Base-by-base conservation (phyloP, 768 basidiomycete genomes). In the Termitomyces sp. region DNA sequence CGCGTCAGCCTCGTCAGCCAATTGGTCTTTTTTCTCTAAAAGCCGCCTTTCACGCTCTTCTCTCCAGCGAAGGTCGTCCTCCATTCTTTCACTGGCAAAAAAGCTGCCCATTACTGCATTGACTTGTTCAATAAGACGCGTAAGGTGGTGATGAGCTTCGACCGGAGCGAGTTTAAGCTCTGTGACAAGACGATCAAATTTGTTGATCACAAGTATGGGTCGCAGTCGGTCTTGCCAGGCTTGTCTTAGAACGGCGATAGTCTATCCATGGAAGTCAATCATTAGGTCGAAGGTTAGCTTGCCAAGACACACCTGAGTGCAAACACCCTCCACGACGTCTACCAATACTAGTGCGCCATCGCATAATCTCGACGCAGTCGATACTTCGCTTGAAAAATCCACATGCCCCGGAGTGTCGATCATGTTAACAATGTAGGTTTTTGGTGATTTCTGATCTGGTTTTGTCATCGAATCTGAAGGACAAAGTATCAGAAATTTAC, bases 401-500 rank as follows among this genome's bases (percentile, higher is more conserved):
- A 99, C 96, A 73, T 99, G 97, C 3, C 97, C 97, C 15, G 97
- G 97, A 0, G 97, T 98, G 70, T 99, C 97, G 59, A 99, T 96
- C 80, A 98, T 88, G 67, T 97, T 98, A 51, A 98, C 82, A 43
- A 89, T 78, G 72, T 90, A 97, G 22, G 85, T 88, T 66, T 77
- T 88, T 25, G 81, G 75, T 50, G 72, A 70, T 69, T 69, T 69
- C 89, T 89, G 64, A 62, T 64, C 60, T 66, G 58, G 67, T 70
- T 61, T 51, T 62, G 72, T 78, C 66, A 72, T 50, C 32, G 41
- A 59, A 62, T 56, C 43, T 43, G 56, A 54, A 56, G 48, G 50
- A 20, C 40, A 22, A 47, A 51, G 50, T 39, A 15, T 42, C 36
- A 35, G 46, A 35, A n/a, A 25, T 32, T 5, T 50, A 71, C 82